These are phyloP conservation scores for Caryopteris hybrid DNA, from an alignment of 305 asterid species.

Conservation along the genomic window DNA sequence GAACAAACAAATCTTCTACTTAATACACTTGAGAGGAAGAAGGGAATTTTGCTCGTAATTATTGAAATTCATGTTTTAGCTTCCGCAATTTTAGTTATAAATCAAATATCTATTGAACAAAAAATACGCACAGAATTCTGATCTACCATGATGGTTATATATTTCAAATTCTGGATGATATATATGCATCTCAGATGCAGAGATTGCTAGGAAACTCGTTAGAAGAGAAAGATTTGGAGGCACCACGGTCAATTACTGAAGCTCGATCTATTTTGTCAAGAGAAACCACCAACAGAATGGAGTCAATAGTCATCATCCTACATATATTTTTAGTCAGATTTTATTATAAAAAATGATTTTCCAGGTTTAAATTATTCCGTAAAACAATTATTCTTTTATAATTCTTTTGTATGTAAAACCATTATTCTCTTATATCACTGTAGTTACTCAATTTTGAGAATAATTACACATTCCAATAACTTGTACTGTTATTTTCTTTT, in stretches of 20 bases:
- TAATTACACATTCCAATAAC: too few relatives aligned
- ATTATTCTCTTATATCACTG: slow-evolving; percentile 28
- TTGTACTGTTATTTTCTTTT: too few relatives aligned
- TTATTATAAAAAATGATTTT: too few relatives aligned
- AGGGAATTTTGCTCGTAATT: too few relatives aligned
- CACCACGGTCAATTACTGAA: slow-evolving; percentile 84
- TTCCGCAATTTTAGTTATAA: too few relatives aligned
- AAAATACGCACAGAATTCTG: too few relatives aligned
- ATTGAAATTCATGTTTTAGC: too few relatives aligned
- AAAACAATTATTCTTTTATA: not conserved
- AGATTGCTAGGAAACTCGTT: slow-evolving; percentile 89
- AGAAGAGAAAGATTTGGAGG: slow-evolving; percentile 90
- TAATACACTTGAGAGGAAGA: too few relatives aligned
- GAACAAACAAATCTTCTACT: too few relatives aligned
- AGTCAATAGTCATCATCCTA: slow-evolving; percentile 76
- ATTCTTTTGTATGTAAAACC: slow-evolving; percentile 43
- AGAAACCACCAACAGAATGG: slow-evolving; percentile 65
- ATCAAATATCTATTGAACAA: too few relatives aligned
- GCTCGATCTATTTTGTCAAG: slow-evolving; percentile 85
- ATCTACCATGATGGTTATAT: not conserved
- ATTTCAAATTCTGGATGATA: slow-evolving; percentile 79
- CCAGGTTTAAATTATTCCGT: too few relatives aligned
- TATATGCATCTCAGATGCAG: slow-evolving; percentile 97
- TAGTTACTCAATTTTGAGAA: too few relatives aligned
- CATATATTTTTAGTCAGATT: slow-evolving; percentile 53